Conservation (phyloP, 306 rosid genomes). For the Citrullus amarus region DNA sequence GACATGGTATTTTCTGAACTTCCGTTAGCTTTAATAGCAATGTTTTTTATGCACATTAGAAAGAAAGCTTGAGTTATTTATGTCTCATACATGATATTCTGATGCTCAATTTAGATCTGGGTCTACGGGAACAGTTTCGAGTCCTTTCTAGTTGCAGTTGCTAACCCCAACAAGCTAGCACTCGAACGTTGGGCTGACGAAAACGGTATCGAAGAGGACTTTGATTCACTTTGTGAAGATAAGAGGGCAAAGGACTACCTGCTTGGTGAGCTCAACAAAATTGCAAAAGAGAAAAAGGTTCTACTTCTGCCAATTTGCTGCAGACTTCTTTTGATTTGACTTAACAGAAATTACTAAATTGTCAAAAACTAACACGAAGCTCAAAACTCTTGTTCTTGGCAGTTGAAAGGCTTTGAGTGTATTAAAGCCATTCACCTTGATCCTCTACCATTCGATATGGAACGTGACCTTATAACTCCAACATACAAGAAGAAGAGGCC, state of each 20-base stretch:
- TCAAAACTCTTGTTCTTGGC: slow-evolving; percentile 22
- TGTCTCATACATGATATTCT: neutral
- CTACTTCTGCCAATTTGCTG: slow-evolving; percentile 5
- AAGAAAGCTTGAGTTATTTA: neutral
- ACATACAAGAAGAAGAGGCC: slow-evolving; percentile 97
- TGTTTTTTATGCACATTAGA: neutral
- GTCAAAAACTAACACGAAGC: slow-evolving; percentile 18
- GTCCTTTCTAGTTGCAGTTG: slow-evolving; percentile 83
- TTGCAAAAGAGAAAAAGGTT: slow-evolving; percentile 86
- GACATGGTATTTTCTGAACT: slow-evolving; percentile 43
- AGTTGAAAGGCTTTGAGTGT: slow-evolving; percentile 92
- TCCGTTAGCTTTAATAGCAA: neutral
- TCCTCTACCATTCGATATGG: slow-evolving; percentile 86
- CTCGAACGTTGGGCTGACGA: slow-evolving; percentile 76
- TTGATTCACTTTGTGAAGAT: slow-evolving; percentile 57
- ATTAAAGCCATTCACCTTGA: slow-evolving; percentile 78
- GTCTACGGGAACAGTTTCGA: slow-evolving; percentile 93
- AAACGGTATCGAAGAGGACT: slow-evolving; percentile 56
- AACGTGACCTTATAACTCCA: slow-evolving; percentile 92
- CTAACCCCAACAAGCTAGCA: slow-evolving; percentile 55
- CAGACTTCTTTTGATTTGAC: neutral
- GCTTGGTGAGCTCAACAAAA: slow-evolving; percentile 55
- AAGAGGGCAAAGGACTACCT: slow-evolving; percentile 52
- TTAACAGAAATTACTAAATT: neutral
- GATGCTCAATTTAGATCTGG: slow-evolving; percentile 58